Base-by-base conservation (phyloP, 805 yeast species). In the Kodamaea kakaduensis region DNA sequence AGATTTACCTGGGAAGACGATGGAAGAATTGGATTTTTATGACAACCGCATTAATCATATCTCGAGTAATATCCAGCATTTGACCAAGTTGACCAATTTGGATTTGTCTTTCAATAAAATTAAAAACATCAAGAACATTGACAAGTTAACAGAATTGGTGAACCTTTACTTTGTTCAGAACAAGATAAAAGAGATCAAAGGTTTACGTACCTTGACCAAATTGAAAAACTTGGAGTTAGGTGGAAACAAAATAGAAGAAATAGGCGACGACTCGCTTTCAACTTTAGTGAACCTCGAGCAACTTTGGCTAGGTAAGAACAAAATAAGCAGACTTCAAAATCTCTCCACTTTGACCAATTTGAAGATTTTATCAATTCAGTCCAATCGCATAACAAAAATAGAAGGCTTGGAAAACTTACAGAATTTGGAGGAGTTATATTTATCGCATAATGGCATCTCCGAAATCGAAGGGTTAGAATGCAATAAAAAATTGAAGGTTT, bases 251-350 rank as follows among this genome's bases (percentile, higher is more conserved):
- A 72, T 87, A 30, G 69, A 75, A 28, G 57, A 50, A 25, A 77
- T 84, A 29, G 53, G 64, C 19, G 25, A 15, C 6, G 82, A 78
- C 43, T 75, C 77, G 25, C 54, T 89, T 46, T 69, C 71, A 14
- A 58, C 61, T 0, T 64, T 90, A 40, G 62, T 59, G 0, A 73
- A 70, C 32, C 61, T 93, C 28, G 75, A 77, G 44, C 84, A 89
- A 53, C 64, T 93, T 30, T 93, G 97, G 98, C 67, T 93, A 26
- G 98, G 97, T 30, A 87, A 88, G 52, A 93, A 93, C 59, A 73
- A 73, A 43, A 84, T 93, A 36, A 48, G 72, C 1, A 73, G 63
- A 50, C 59, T 93, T 25, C 72, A 84, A 45, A 82, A 84, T 52
- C 62, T 93, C 37, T 58, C 64, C 21, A 64, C 66, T 6, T 67